phyloP scores from a whole-genome alignment of 495 filamentous ascomycete genomes.

The Aspergillus cristatus region DNA sequence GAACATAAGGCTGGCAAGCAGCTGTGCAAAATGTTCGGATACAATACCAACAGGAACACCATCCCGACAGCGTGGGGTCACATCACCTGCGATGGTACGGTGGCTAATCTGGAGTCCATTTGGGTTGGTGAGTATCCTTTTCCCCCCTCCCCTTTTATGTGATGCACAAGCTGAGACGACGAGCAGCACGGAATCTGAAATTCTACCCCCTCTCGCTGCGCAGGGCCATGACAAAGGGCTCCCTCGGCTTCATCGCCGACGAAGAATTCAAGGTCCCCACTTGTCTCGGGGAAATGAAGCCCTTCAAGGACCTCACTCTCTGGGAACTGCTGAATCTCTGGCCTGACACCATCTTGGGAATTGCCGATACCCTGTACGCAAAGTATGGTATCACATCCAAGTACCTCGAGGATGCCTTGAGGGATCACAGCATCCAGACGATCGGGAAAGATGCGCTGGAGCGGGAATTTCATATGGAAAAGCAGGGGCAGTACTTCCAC shows the following conservation, averaged over 20 bases:
- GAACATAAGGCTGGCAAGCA: conserved; percentile 36
- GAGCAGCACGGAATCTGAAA: conserved; percentile 35
- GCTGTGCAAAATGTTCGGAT: conserved; percentile 37
- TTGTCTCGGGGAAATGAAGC: conserved; percentile 20
- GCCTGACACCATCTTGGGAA: conserved; percentile 25
- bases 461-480: not conserved
- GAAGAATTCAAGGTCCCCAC: conserved; percentile 23
- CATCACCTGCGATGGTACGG: conserved; percentile 34
- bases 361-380: conserved; percentile 24
- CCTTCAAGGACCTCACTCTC: conserved; percentile 23
- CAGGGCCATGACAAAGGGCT: conserved; percentile 26
- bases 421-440: conserved; percentile 32
- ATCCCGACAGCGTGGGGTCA: conserved; percentile 27
- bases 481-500: conserved; percentile 24
- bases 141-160: no score
- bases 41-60: conserved; percentile 9
- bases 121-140: conserved; percentile 18
- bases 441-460: conserved; percentile 19
- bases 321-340: conserved; percentile 44
- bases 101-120: conserved; percentile 39
- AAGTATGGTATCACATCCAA: conserved; percentile 26
- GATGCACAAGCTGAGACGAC: not conserved
- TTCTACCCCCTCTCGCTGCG: conserved; percentile 35
- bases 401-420: conserved; percentile 22
- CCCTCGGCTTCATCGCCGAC: conserved; percentile 21